Conservation (phyloP, 257 asterid genomes). For the Vinca minor region DNA sequence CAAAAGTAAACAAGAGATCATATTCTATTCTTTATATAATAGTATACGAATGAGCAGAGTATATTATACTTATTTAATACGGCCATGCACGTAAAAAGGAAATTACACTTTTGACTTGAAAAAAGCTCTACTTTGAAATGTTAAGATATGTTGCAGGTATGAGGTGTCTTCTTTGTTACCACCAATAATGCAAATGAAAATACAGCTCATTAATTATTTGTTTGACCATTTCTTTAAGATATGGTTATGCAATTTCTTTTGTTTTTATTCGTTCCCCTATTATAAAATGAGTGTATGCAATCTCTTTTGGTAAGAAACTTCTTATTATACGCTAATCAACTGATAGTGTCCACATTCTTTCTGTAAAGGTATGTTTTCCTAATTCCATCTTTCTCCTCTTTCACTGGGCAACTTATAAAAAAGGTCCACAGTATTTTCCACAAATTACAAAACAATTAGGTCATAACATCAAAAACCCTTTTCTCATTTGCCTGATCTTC, state of each 20-base stretch:
- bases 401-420: background rate
- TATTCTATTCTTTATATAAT: background rate
- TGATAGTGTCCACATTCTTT: conserved; percentile 26
- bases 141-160: background rate
- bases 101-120: conserved; percentile 7
- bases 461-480: background rate
- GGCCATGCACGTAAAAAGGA: conserved; percentile 9
- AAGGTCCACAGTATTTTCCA: background rate
- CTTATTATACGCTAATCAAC: conserved; percentile 29
- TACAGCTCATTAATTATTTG: no score
- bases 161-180: conserved; percentile 1
- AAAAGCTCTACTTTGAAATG: conserved; percentile 9
- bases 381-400: conserved; percentile 15
- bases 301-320: conserved; percentile 42
- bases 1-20: background rate
- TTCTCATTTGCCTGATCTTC: background rate
- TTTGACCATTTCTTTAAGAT: background rate
- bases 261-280: no score
- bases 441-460: background rate
- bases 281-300: no score
- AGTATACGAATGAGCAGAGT: no score
- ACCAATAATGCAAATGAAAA: background rate
- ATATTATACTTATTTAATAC: background rate
- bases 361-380: conserved; percentile 26
- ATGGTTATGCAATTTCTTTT: no score